These are phyloP conservation scores for Boletus vermiculosoides DNA, from an alignment of 768 basidiomycete species.

Conservation along the genomic window DNA sequence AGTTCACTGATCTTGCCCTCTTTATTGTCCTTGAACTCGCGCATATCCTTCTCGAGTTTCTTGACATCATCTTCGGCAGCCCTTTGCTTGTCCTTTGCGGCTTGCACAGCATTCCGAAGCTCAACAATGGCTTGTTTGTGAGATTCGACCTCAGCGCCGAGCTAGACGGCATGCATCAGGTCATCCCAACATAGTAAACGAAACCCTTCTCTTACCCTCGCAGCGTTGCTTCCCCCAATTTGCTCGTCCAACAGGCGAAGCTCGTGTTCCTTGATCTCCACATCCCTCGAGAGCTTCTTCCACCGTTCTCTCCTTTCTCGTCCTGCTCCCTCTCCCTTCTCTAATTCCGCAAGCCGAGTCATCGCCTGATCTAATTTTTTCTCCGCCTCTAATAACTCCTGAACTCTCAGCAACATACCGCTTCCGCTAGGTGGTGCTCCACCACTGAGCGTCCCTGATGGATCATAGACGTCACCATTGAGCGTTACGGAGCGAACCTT, in stretches of 20 bases:
- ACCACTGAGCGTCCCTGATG: conserved; percentile 89
- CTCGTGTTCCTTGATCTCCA: conserved; percentile 91
- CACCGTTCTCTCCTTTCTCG: conserved; percentile 58
- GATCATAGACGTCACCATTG: conserved; percentile 95
- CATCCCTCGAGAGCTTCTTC: conserved; percentile 57
- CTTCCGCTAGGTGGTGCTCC: conserved; percentile 79
- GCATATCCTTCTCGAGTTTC: conserved; percentile 95
- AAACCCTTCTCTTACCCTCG: conserved; percentile 55
- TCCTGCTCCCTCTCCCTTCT: conserved; percentile 53
- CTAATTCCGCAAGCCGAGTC: conserved; percentile 46
- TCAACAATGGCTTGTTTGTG: conserved; percentile 62
- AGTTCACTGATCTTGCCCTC: conserved; percentile 95
- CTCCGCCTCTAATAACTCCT: conserved; percentile 75
- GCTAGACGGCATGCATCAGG: conserved; percentile 42
- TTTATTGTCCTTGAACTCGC: conserved; percentile 98
- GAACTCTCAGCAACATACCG: conserved; percentile 77
- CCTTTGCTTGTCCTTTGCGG: conserved; percentile 74
- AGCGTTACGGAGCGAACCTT: conserved; percentile 84
- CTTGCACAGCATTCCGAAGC: conserved; percentile 55
- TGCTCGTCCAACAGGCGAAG: conserved; percentile 79
- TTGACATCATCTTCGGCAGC: conserved; percentile 73
- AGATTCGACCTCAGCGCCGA: conserved; percentile 75
- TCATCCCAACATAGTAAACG: not conserved
- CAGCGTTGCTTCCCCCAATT: conserved; percentile 84
- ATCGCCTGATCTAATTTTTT: conserved; percentile 51